Base-by-base conservation (phyloP, 257 asterid genomes). In the Scutellaria baicalensis region DNA sequence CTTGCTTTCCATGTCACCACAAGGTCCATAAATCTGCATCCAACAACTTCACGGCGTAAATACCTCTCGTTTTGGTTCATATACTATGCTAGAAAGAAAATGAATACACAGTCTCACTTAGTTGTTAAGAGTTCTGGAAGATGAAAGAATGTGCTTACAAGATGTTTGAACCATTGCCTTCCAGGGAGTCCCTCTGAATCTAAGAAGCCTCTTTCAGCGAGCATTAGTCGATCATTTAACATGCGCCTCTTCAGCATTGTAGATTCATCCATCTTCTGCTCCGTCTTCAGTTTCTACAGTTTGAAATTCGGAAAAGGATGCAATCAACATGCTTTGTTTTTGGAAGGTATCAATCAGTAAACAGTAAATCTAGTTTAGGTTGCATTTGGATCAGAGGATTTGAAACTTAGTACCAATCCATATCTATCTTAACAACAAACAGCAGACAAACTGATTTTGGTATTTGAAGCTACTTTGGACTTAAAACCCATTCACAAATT, bases 11-110 rank as follows among this genome's bases (percentile, higher is more conserved):
- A 75, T 57, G 20, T 73, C 72, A 20, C 69, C 80, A 49, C 80
- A 80, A 39, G 99, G 97, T n/a, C 99, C 99, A 31, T 93, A 91
- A 21, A 93, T 74, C 98, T 93, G 87, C 79, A 87, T 48, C 9
- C 45, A 18, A 55, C 12, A 62, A n/a, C 66, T 36, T 13, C 73
- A 20, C 1, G 0, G 4, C n/a, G 52, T 27, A n/a, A 7, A 47
- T 6, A 5, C 2, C 20, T n/a, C 14, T 18, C 52, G 20, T 18
- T 10, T 6, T 1, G 31, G 5, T 8, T 49, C 13, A 11, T 16
- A 5, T 50, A 50, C 57, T 6, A 1, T 4, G 21, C 14, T 48
- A 16, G n/a, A 16, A 18, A 20, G 35, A 17, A 51, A 69, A 11
- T 13, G 17, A 39, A 9, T 60, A 3, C 33, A 27, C 33, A 27